These are phyloP conservation scores for Kodamaea suecica DNA, from an alignment of 1,139 yeast species.

Conservation along the genomic window DNA sequence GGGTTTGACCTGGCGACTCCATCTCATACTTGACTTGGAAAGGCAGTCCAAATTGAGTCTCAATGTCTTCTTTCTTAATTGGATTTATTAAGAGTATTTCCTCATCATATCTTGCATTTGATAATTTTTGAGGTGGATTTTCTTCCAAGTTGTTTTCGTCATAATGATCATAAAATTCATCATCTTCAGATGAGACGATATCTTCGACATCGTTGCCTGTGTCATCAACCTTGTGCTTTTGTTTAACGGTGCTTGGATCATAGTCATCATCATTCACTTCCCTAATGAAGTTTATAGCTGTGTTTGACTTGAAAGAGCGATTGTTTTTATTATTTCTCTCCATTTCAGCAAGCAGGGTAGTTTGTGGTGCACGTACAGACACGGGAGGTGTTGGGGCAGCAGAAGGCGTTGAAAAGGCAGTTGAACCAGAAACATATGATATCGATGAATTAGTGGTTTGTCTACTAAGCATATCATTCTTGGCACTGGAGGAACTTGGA, in stretches of 20 bases:
- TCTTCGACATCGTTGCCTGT: conserved; percentile 12
- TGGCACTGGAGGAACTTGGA: neutral
- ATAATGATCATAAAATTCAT: conserved; percentile 18
- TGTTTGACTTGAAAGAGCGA: conserved; percentile 17
- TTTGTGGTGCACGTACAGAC: neutral
- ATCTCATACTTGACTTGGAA: conserved; percentile 25
- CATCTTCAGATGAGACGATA: conserved; percentile 10
- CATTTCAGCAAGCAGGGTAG: conserved; percentile 2
- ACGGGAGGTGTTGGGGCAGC: conserved; percentile 1
- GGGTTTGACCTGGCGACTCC: conserved; percentile 7
- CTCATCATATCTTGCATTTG: conserved; percentile 25
- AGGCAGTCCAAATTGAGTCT: conserved; percentile 33
- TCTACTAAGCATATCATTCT: conserved; percentile 4
- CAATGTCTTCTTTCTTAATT: conserved; percentile 9
- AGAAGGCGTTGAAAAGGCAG: neutral
- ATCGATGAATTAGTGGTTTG: conserved; percentile 3
- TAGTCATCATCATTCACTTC: conserved; percentile 32
- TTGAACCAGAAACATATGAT: neutral
- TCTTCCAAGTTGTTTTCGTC: conserved; percentile 24
- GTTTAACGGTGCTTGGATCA: conserved; percentile 6
- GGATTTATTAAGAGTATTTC: conserved; percentile 24
- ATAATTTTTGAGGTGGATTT: conserved; percentile 29
- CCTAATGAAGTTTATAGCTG: conserved; percentile 31
- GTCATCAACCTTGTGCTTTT: neutral
- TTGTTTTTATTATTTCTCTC: neutral